phyloP scores from a whole-genome alignment of 2,329 filamentous ascomycete species.

The Sarocladium brachiariae region DNA sequence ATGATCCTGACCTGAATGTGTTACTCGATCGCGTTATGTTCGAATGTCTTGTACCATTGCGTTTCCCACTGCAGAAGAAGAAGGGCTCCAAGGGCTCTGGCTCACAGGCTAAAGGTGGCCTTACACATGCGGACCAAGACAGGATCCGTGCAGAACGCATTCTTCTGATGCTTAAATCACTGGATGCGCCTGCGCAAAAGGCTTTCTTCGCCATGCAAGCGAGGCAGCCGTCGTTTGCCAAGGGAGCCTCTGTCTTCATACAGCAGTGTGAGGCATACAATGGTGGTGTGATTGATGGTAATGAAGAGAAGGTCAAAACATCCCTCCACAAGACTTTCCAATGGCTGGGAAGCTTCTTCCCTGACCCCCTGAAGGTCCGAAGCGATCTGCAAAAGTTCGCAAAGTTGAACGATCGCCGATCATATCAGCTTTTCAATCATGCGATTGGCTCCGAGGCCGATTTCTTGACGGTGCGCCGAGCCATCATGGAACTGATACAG shows the following conservation, averaged over 20 bases:
- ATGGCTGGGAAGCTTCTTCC: slow-evolving; percentile 66
- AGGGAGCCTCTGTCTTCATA: slow-evolving; percentile 68
- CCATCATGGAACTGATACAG: slow-evolving; percentile 83
- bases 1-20: slow-evolving; percentile 78
- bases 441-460: slow-evolving; percentile 80
- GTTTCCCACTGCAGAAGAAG: slow-evolving; percentile 62
- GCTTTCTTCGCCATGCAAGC: slow-evolving; percentile 84
- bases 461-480: slow-evolving; percentile 83
- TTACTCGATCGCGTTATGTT: slow-evolving; percentile 79
- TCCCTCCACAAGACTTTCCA: slow-evolving; percentile 67
- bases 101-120: slow-evolving; percentile 32
- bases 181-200: slow-evolving; percentile 71
- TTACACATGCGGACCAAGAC: slow-evolving; percentile 58
- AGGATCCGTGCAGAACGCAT: slow-evolving; percentile 79
- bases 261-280: slow-evolving; percentile 86
- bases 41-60: slow-evolving; percentile 83
- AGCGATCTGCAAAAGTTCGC: slow-evolving; percentile 85
- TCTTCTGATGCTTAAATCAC: slow-evolving; percentile 68
- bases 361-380: slow-evolving; percentile 64
- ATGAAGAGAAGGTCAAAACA: slow-evolving; percentile 61
- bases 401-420: slow-evolving; percentile 81
- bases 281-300: slow-evolving; percentile 71
- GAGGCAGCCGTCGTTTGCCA: slow-evolving; percentile 67
- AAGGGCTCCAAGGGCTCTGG: slow-evolving; percentile 52
- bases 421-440: slow-evolving; percentile 83